Evolutionary conservation across 2,329 filamentous ascomycete species (phyloP), one percentile per base, ranked within the genome.

Genomic region (Metarhizium sp.): DNA sequence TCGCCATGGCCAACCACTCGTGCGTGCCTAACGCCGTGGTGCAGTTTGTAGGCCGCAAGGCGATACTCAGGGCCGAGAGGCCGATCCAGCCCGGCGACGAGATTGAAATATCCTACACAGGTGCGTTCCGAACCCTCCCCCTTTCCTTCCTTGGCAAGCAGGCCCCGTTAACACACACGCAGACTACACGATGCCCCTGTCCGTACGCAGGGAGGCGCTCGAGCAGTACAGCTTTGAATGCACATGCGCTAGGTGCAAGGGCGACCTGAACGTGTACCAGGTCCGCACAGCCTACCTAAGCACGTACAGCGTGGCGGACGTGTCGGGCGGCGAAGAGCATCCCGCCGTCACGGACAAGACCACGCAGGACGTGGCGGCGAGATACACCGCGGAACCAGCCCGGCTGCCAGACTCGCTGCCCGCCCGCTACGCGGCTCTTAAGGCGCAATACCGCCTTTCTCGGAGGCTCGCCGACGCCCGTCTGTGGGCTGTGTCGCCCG

Each of bases 1-100:
- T 84, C 46, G 78, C 81, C 56, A 82, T 84, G 76, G 74, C 75
- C 25, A 86, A 86, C 59, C 83, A 86, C 63, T 82, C 81, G 0
- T 86, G 83, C 59, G 64, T 77, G 2, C 82, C 82, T 3, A 85
- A 84, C 59, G 80, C 82, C 1, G 71, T 76, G 50, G 78, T 86
- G 16, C 74, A 77, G 47, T 84, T 85, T 53, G 61, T 75, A 43
- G 78, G 78, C 4, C 73, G 81, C 6, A 72, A 67, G 4, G 77
- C 80, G 3, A 67, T 77, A 2, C 66, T 86, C 14, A 72, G 76
- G 42, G 78, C 82, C 2, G 72, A 78, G 54, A 65, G 62, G 25
- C 65, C 70, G 3, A 82, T 86, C 46, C 62, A 71, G 14, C 63
- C 70, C 36, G 80, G 75, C 7, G 76, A 84, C 30, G 79, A 85